Percentiles rank a stretch among this genome's conserved stretches.
phyloP scores from a whole-genome alignment of 1,139 yeast species.

The Protomyces gravidus region DNA sequence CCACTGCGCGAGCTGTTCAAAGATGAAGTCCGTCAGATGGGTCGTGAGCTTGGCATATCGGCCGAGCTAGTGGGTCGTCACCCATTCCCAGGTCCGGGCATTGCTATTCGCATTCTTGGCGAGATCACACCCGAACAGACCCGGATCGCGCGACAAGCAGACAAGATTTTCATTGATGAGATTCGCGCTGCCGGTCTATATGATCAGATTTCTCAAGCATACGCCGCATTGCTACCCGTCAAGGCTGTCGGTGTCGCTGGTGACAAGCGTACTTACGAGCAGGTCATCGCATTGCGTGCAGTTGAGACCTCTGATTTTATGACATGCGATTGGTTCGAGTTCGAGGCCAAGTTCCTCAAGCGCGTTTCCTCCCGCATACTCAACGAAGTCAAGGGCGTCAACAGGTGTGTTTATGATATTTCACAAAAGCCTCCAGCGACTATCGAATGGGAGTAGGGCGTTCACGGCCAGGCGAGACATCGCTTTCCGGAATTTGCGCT shows the following conservation, averaged over 20 bases:
- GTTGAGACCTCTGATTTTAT: constrained; percentile 96
- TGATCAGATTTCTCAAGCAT: constrained; percentile 91
- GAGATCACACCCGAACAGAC: constrained; percentile 92
- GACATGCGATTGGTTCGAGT: constrained; percentile 99
- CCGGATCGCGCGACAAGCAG: constrained; percentile 96
- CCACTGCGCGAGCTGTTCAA: constrained; percentile 97
- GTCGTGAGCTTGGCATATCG: constrained; percentile 90
- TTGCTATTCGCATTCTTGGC: constrained; percentile 95
- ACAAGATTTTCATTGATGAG: constrained; percentile 90
- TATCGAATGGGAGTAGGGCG: constrained; percentile 96
- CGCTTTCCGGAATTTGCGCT: too few relatives aligned
- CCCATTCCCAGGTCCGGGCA: constrained; percentile 99
- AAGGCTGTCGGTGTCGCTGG: constrained; percentile 99
- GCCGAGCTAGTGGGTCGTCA: constrained; percentile 99
- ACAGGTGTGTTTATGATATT: constrained; percentile 97
- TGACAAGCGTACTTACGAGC: constrained; percentile 98
- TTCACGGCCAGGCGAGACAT: too few relatives aligned
- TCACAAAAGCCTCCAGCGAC: constrained; percentile 99
- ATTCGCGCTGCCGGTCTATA: constrained; percentile 89
- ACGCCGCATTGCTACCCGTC: constrained; percentile 94
- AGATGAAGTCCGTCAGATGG: constrained; percentile 96
- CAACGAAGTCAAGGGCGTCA: constrained; percentile 97
- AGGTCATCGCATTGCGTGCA: constrained; percentile 97
- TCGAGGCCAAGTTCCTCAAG: constrained; percentile 89
- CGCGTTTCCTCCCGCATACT: constrained; percentile 92